Conservation (phyloP, 2,329 filamentous ascomycete species). For the Ophioceras dolichostomum region DNA sequence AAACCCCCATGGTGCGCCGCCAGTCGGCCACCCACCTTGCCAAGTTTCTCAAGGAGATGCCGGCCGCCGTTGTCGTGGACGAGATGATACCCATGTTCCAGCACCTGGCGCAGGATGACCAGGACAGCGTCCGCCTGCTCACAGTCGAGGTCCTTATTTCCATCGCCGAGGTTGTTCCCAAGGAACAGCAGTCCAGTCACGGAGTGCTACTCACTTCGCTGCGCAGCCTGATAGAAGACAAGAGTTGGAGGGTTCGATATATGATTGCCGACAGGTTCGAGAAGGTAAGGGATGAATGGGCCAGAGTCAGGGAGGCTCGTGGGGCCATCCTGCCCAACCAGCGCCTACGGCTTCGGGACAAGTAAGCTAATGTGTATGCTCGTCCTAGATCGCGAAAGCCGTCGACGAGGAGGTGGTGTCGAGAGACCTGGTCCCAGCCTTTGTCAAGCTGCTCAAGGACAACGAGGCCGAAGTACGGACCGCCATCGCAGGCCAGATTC, state of each 20-base stretch:
- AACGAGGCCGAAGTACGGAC: constrained; percentile 96
- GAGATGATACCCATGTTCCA: constrained; percentile 99
- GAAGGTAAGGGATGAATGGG: constrained; percentile 52
- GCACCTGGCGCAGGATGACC: constrained; percentile 89
- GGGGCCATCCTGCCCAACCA: too few relatives aligned
- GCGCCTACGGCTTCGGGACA: background rate
- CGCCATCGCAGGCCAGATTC: constrained; percentile 93
- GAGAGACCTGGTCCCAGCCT: constrained; percentile 87
- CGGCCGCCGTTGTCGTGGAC: constrained; percentile 78
- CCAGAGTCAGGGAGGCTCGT: too few relatives aligned
- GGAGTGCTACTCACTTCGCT: constrained; percentile 84
- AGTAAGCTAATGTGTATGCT: background rate
- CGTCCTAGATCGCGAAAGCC: constrained; percentile 88
- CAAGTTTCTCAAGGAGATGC: constrained; percentile 97
- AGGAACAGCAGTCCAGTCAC: constrained; percentile 95
- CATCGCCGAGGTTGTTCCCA: constrained; percentile 92
- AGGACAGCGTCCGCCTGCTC: constrained; percentile 90
- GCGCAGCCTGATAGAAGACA: constrained; percentile 92
- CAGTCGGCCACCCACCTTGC: constrained; percentile 93
- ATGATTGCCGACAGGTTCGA: constrained; percentile 99
- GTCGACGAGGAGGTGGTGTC: constrained; percentile 95
- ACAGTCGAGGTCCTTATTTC: constrained; percentile 95
- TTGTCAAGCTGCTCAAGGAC: constrained; percentile 95
- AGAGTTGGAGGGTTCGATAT: constrained; percentile 98
- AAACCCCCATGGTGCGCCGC: constrained; percentile 97